Conservation (phyloP, 164 flowering plant genomes). For the Vitis vinifera region DNA sequence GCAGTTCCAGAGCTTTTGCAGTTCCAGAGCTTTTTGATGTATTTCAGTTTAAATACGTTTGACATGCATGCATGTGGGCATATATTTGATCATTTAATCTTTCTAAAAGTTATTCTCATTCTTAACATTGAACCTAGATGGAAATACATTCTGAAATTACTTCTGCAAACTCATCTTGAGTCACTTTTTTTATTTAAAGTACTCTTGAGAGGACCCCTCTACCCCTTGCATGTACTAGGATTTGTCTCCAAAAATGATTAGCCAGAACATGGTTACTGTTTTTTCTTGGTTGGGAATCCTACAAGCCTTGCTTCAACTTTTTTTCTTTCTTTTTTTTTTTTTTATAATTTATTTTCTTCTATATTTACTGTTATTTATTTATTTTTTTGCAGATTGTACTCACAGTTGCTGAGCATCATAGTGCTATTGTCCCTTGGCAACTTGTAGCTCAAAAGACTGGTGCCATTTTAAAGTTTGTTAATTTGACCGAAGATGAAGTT, state of each 20-base stretch:
- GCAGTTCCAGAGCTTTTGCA: too few species aligned
- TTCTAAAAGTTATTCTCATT: too few species aligned
- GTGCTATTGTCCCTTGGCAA: conserved; percentile 99
- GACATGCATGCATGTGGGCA: too few species aligned
- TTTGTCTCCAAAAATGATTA: background rate
- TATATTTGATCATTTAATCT: too few species aligned
- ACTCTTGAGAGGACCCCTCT: background rate
- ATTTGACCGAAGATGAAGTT: conserved; percentile 64
- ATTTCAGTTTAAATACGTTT: too few species aligned
- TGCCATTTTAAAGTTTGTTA: conserved; percentile 71
- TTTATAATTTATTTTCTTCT: background rate
- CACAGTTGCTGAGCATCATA: conserved; percentile 96
- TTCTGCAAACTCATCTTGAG: background rate
- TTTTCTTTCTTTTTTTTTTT: background rate
- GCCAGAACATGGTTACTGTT: background rate
- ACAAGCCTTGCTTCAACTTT: too few species aligned
- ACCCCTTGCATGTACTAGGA: background rate
- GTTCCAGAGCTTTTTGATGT: too few species aligned
- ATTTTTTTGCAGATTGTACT: conserved; percentile 62
- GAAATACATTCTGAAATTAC: background rate
- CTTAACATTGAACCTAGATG: too few species aligned
- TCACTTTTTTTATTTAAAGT: background rate
- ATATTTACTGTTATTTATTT: background rate
- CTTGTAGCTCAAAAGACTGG: conserved; percentile 85
- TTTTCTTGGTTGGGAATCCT: background rate